Conservation (phyloP, 2,329 filamentous ascomycete species). For the Ophidiomyces ophidiicola region DNA sequence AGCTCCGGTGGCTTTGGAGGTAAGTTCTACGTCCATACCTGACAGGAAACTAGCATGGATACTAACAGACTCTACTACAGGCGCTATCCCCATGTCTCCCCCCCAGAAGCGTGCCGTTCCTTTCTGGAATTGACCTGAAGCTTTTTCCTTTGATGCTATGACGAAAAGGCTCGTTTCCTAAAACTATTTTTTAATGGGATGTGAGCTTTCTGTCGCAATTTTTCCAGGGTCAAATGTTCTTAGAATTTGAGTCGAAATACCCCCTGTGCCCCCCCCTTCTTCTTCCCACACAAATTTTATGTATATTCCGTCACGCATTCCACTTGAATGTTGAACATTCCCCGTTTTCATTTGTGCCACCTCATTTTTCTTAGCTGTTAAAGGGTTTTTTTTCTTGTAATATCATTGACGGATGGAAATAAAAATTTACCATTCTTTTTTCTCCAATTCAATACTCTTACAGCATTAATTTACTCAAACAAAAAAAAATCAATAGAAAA, state of each 20-base stretch:
- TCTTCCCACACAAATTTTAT: not conserved
- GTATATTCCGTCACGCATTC: conserved; percentile 5
- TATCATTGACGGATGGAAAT: conserved; percentile 9
- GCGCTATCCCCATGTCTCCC: conserved; percentile 13
- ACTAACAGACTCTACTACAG: conserved; percentile 10
- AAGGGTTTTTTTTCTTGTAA: conserved; percentile 11
- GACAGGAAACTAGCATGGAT: not conserved
- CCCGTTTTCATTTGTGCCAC: conserved; percentile 2
- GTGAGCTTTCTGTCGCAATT: not conserved
- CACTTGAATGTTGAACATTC: conserved; percentile 12
- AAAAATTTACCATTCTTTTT: conserved; percentile 4
- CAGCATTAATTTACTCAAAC: no score
- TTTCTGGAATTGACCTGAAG: conserved; percentile 9
- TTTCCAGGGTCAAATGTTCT: no score
- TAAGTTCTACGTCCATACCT: conserved; percentile 14
- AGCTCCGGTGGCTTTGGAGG: conserved; percentile 16
- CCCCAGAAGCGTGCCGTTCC: conserved; percentile 9
- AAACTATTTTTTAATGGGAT: not conserved
- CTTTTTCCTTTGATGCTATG: not conserved
- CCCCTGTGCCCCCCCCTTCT: not conserved
- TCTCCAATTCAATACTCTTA: no score
- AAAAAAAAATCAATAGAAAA: no score
- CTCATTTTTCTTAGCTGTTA: not conserved
- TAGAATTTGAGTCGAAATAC: not conserved
- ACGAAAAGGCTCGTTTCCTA: not conserved